These are phyloP conservation scores for Haplosporangium sp. DNA, from an alignment of 371 early-diverging fungal species.

Conservation along the genomic window DNA sequence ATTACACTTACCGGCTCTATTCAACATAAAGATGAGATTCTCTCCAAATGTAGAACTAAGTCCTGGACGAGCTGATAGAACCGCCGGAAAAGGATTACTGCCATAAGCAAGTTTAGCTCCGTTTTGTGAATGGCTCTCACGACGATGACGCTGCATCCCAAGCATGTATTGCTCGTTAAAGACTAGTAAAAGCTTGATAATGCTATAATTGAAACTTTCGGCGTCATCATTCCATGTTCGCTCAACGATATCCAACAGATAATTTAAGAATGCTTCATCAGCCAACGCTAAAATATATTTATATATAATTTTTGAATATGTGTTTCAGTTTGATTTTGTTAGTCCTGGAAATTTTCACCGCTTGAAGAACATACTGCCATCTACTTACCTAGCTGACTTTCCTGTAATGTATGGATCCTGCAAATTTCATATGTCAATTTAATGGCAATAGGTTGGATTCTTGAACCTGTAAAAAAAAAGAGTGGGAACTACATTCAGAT, in stretches of 20 bases:
- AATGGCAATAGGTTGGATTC: slow-evolving; percentile 65
- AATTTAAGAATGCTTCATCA: slow-evolving; percentile 61
- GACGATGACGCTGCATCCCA: slow-evolving; percentile 57
- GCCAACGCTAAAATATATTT: slow-evolving; percentile 53
- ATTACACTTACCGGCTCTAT: slow-evolving; percentile 76
- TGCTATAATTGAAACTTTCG: slow-evolving; percentile 78
- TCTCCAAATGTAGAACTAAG: slow-evolving; percentile 84
- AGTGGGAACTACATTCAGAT: no score
- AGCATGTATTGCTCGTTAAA: slow-evolving; percentile 79
- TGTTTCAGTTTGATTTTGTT: not conserved
- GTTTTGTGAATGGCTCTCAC: slow-evolving; percentile 1
- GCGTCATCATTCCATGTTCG: slow-evolving; percentile 72
- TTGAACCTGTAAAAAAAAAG: slow-evolving; percentile 23
- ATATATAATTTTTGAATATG: not conserved
- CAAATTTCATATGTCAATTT: slow-evolving; percentile 80
- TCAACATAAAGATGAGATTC: slow-evolving; percentile 87
- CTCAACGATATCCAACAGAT: slow-evolving; percentile 79
- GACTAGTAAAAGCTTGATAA: slow-evolving; percentile 75
- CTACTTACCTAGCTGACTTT: slow-evolving; percentile 68
- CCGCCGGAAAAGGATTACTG: slow-evolving; percentile 67
- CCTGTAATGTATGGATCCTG: slow-evolving; percentile 71
- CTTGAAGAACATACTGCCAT: not conserved
- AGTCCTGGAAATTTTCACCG: not conserved
- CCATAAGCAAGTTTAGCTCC: slow-evolving; percentile 14
- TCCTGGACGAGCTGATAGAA: slow-evolving; percentile 68